These are phyloP conservation scores for Yarrowia osloensis DNA, from an alignment of 805 yeast genomes.

Conservation along the genomic window DNA sequence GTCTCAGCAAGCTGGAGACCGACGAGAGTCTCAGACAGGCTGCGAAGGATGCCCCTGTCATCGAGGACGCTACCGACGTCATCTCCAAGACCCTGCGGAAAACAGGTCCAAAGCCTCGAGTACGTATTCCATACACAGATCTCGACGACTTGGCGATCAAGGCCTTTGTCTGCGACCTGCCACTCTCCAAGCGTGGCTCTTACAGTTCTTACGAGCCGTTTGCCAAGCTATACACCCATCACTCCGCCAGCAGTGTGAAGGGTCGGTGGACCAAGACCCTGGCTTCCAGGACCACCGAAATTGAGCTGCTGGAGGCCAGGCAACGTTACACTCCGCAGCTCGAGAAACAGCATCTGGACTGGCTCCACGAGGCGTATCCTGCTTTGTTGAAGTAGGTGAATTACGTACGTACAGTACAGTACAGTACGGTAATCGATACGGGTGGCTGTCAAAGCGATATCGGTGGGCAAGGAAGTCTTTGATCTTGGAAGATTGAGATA, in stretches of 20 bases:
- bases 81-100: not conserved
- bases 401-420: too few species aligned
- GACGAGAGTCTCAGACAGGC: not conserved
- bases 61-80: not conserved
- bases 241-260: slow-evolving; percentile 8
- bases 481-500: too few species aligned
- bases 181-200: not conserved
- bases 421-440: too few species aligned
- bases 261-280: slow-evolving; percentile 15
- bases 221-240: not conserved
- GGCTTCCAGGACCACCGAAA: not conserved
- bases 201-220: not conserved
- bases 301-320: slow-evolving; percentile 7
- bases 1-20: not conserved
- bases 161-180: not conserved
- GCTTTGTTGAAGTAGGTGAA: not conserved
- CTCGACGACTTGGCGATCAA: slow-evolving; percentile 6
- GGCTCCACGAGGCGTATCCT: not conserved
- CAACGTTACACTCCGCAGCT: not conserved
- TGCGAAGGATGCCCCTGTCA: not conserved
- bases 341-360: not conserved
- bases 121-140: not conserved
- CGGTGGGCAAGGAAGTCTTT: too few species aligned
- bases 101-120: not conserved
- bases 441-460: too few species aligned